Base-by-base conservation (phyloP, 2,329 filamentous ascomycete genomes). In the Ramularia endophylla region DNA sequence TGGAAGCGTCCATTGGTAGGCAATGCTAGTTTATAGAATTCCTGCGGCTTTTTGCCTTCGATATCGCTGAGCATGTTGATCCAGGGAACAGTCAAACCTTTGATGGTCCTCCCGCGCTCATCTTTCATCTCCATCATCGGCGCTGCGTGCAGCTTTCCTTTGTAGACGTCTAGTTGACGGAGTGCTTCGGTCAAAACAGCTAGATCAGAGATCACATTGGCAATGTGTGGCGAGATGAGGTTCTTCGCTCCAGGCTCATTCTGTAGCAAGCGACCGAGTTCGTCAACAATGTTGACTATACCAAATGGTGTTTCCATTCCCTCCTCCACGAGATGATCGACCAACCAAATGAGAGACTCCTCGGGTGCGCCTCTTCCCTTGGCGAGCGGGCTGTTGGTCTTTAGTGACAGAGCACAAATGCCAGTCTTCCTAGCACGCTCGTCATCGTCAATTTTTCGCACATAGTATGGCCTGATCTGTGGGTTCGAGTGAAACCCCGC, bases 131-230 rank as follows among this genome's bases (percentile, higher is more conserved):
- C 30, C 15, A 18, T 32, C 30, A 29, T 29, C 12, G 27, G 27
- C 27, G 15, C 27, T 29, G 12, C 27, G 6, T 32, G 30, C 13
- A 32, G 13, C n/a, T 17, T 8, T 29, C 27, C 27, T 4, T 12
- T 67, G 46, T 68, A 75, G 1, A 67, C 42, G 2, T 71, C 54
- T 3, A 77, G 48, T 42, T 77, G 71, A 4, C 58, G 56, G 6
- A 66, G 19, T 36, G 69, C 71, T 44, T 77, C 58, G 1, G 61
- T 50, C 1, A 74, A 28, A 25, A 77, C 65, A 2, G 70, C 65
- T 0, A 77, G 54, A 12, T 74, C 66, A 2, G 67, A 65, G 6
- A 78, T 61, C 0, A 64, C 29, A 0, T 40, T 34, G 8, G 44
- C 49, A 6, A 47, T 27, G n/a, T 33, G 30, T 4, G 47, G 32